phyloP scores from a whole-genome alignment of 805 yeast species.

The Torulaspora gathmanii region DNA sequence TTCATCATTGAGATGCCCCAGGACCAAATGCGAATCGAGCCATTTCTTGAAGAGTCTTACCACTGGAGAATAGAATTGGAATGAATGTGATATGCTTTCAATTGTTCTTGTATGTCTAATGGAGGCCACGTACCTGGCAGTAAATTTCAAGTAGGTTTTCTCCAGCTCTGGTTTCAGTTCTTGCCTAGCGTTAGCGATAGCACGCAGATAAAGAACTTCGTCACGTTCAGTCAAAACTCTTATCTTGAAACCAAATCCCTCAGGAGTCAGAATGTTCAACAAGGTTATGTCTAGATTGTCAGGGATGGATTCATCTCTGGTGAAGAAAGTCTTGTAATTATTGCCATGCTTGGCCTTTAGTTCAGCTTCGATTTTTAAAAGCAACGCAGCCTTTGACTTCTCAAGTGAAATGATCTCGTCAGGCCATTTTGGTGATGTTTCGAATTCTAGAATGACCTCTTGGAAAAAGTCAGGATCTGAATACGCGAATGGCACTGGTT shows the following conservation, averaged over 20 bases:
- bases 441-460: constrained; percentile 80
- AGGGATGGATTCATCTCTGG: constrained; percentile 65
- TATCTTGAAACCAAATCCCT: constrained; percentile 80
- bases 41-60: constrained; percentile 84
- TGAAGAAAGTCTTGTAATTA: constrained; percentile 53
- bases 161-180: constrained; percentile 56
- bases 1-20: constrained; percentile 70
- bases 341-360: constrained; percentile 45
- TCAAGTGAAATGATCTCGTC: constrained; percentile 82
- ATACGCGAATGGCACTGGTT: constrained; percentile 78
- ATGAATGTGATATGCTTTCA: constrained; percentile 63
- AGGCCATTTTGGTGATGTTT: constrained; percentile 91
- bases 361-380: constrained; percentile 59
- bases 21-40: constrained; percentile 77
- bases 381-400: constrained; percentile 83
- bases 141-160: constrained; percentile 58
- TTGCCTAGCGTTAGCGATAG: constrained; percentile 60
- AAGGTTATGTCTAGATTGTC: constrained; percentile 54
- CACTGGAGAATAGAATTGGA: constrained; percentile 69
- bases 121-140: constrained; percentile 57
- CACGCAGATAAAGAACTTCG: constrained; percentile 65
- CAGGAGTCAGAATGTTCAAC: constrained; percentile 71
- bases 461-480: constrained; percentile 75
- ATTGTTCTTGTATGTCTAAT: constrained; percentile 80
- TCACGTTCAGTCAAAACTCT: constrained; percentile 82